These are phyloP conservation scores for Candida methanosorbosa DNA, from an alignment of 805 yeast species.

Conservation along the genomic window DNA sequence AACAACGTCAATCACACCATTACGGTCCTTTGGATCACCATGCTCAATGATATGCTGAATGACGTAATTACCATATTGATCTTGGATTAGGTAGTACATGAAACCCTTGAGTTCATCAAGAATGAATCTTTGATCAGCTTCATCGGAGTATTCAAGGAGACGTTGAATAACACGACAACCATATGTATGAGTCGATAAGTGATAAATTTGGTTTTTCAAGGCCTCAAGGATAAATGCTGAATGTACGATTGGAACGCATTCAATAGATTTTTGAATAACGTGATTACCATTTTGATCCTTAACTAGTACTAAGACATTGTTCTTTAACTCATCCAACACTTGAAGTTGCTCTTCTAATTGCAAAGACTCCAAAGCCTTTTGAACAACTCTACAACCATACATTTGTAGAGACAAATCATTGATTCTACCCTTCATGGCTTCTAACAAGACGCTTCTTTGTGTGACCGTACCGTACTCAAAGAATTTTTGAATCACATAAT, in stretches of 20 bases:
- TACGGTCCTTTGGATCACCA: conserved; percentile 56
- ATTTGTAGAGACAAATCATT: conserved; percentile 76
- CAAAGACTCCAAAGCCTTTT: conserved; percentile 78
- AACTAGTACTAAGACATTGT: conserved; percentile 54
- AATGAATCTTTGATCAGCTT: conserved; percentile 56
- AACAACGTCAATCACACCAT: conserved; percentile 55
- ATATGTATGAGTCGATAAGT: conserved; percentile 88
- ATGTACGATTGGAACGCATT: conserved; percentile 63
- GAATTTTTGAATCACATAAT: conserved; percentile 90
- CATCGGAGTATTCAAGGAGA: conserved; percentile 68
- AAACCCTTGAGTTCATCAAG: conserved; percentile 65
- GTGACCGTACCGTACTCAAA: conserved; percentile 72
- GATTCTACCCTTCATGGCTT: conserved; percentile 66
- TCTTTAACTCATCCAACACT: conserved; percentile 61
- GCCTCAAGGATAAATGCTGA: conserved; percentile 68
- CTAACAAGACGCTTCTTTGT: conserved; percentile 63
- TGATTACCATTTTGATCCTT: conserved; percentile 98
- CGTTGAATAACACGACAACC: conserved; percentile 98
- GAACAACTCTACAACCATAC: conserved; percentile 98
- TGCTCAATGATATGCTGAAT: conserved; percentile 90
- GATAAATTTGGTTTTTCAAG: conserved; percentile 64
- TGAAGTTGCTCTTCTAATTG: conserved; percentile 53
- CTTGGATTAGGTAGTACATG: conserved; percentile 74
- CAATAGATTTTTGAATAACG: conserved; percentile 92
- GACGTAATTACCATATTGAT: conserved; percentile 96